Percentiles rank a stretch among this genome's conserved stretches.
phyloP scores from a whole-genome alignment of 352 stramenopile species.

The Phytophthora podocarpi region DNA sequence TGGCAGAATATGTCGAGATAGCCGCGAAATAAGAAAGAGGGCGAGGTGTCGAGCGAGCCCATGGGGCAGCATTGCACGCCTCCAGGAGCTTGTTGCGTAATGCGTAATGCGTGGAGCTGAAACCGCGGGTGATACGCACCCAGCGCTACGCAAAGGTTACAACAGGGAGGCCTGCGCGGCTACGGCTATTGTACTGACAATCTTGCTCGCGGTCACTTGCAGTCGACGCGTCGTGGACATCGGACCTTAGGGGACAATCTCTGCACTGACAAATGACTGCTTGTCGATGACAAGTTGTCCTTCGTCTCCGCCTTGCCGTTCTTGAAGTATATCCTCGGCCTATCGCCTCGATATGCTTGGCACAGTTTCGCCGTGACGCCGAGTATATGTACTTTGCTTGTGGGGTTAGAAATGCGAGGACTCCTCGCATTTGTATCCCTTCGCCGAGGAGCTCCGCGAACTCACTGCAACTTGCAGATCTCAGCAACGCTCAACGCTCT shows the following conservation, averaged over 20 bases:
- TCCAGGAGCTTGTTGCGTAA: conserved; percentile 13
- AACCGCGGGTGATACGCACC: conserved; percentile 24
- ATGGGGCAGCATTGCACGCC: background rate
- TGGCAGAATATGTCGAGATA: background rate
- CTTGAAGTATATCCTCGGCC: conserved; percentile 1
- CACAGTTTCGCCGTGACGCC: background rate
- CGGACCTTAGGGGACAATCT: conserved; percentile 35
- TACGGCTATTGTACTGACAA: too few species aligned
- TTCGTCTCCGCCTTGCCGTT: too few species aligned
- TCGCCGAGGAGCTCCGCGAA: background rate
- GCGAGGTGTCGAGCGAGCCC: too few species aligned
- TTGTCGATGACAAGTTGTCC: too few species aligned
- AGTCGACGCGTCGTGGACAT: conserved; percentile 27
- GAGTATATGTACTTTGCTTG: too few species aligned
- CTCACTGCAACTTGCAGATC: conserved; percentile 28
- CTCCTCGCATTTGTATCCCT: too few species aligned
- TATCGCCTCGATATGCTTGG: conserved; percentile 7
- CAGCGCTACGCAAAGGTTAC: background rate
- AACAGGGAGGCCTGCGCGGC: too few species aligned
- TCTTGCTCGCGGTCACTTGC: too few species aligned
- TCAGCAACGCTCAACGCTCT: conserved; percentile 19
- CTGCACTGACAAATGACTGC: conserved; percentile 10
- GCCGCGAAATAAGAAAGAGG: conserved; percentile 8
- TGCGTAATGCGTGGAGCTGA: conserved; percentile 8
- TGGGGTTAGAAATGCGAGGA: too few species aligned